phyloP scores from a whole-genome alignment of 345 rosid species.

The Iberis pinnata region DNA sequence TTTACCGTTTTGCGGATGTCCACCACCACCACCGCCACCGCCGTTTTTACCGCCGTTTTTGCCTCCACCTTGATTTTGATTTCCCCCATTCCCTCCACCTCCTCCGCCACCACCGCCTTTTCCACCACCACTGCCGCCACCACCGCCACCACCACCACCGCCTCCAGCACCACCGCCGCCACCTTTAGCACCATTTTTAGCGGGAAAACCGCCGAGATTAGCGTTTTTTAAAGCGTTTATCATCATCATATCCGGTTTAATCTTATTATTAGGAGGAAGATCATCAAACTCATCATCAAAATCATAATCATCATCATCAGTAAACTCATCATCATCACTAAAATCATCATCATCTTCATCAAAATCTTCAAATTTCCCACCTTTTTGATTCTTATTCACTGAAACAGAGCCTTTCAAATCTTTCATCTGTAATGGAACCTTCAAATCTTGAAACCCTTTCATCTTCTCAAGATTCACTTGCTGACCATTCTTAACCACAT shows the following conservation, averaged over 20 bases:
- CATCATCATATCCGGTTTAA: slow-evolving; percentile 40
- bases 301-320: slow-evolving; percentile 31
- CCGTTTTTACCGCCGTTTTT: slow-evolving; percentile 32
- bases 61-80: slow-evolving; percentile 36
- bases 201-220: slow-evolving; percentile 31
- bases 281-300: slow-evolving; percentile 41
- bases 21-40: slow-evolving; percentile 39
- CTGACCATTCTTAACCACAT: slow-evolving; percentile 41
- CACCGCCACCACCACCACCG: slow-evolving; percentile 28
- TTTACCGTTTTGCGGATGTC: slow-evolving; percentile 23
- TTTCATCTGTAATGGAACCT: slow-evolving; percentile 53
- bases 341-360: slow-evolving; percentile 48
- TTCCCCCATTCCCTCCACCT: slow-evolving; percentile 35
- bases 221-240: slow-evolving; percentile 46
- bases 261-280: slow-evolving; percentile 38
- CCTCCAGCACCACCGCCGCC: slow-evolving; percentile 14
- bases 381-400: slow-evolving; percentile 35
- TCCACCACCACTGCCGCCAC: slow-evolving; percentile 23
- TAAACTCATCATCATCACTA: slow-evolving; percentile 37
- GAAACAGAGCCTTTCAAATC: slow-evolving; percentile 44
- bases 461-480: slow-evolving; percentile 48
- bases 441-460: slow-evolving; percentile 65
- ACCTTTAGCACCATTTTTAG: slow-evolving; percentile 39
- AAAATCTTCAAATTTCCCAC: slow-evolving; percentile 36
- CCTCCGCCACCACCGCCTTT: slow-evolving; percentile 33